phyloP scores from a whole-genome alignment of 106 monocot species.

The Dioscorea zingiberensis region DNA sequence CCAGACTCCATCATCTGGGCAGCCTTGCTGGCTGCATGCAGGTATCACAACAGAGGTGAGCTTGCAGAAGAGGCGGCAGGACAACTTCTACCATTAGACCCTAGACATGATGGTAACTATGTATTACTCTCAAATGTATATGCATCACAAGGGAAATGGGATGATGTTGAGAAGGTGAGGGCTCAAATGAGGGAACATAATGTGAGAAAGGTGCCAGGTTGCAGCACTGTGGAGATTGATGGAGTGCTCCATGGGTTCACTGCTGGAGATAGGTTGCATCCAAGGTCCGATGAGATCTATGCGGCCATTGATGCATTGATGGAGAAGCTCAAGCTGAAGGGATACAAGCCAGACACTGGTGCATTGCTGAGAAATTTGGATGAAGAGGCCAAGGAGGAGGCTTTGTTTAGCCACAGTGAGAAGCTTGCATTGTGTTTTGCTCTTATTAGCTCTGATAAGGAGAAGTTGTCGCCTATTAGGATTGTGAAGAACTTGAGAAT shows the following conservation, averaged over 20 bases:
- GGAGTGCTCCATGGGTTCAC: slow-evolving; percentile 64
- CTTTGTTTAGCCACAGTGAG: slow-evolving; percentile 22
- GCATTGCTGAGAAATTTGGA: slow-evolving; percentile 14
- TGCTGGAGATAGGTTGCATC: slow-evolving; percentile 34
- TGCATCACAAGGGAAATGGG: slow-evolving; percentile 35
- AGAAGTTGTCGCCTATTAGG: slow-evolving; percentile 8
- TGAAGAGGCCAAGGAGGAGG: slow-evolving; percentile 15
- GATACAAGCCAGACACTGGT: slow-evolving; percentile 10
- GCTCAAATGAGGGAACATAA: slow-evolving; percentile 33
- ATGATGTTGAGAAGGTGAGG: slow-evolving; percentile 34
- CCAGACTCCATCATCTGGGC: slow-evolving; percentile 67
- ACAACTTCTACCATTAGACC: slow-evolving; percentile 25
- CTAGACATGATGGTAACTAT: slow-evolving; percentile 48
- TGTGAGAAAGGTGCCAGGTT: slow-evolving; percentile 52
- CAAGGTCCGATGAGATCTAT: slow-evolving; percentile 10
- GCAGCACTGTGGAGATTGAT: slow-evolving; percentile 51
- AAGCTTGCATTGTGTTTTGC: slow-evolving; percentile 36
- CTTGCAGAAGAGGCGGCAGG: slow-evolving; percentile 47
- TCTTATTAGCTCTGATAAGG: slow-evolving; percentile 13
- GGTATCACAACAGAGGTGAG: slow-evolving; percentile 28
- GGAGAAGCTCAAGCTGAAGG: slow-evolving; percentile 4
- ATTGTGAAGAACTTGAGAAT: slow-evolving; percentile 40
- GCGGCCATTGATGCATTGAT: slow-evolving; percentile 16
- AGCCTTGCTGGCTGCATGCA: slow-evolving; percentile 55
- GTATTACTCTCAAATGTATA: slow-evolving; percentile 72